Percentiles rank a stretch among this genome's conserved stretches.
Conservation (phyloP, 2,329 filamentous ascomycete species). For the Elsinoe fawcettii region DNA sequence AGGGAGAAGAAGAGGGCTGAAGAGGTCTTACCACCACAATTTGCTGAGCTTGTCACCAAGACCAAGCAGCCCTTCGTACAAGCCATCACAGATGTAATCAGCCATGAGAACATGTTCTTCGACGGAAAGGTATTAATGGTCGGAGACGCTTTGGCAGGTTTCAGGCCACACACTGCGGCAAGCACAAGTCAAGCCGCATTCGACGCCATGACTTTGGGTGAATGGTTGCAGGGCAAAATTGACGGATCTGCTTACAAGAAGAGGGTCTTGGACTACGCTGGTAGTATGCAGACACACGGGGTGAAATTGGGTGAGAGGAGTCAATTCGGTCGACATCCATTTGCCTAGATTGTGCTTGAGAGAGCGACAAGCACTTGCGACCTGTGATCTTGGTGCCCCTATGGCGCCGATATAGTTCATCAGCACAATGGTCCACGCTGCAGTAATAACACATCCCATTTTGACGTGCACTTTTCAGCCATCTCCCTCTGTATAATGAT, state of each 20-base stretch:
- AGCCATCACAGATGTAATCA: constrained; percentile 38
- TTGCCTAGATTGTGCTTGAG: constrained; percentile 16
- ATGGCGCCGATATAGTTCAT: too few species aligned
- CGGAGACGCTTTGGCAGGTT: constrained; percentile 41
- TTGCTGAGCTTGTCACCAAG: constrained; percentile 35
- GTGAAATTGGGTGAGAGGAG: constrained; percentile 35
- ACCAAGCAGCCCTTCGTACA: constrained; percentile 40
- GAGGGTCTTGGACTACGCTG: constrained; percentile 32
- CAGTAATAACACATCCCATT: too few species aligned
- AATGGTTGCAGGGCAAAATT: constrained; percentile 34
- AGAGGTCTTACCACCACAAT: constrained; percentile 33
- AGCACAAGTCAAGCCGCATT: constrained; percentile 43
- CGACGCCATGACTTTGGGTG: constrained; percentile 36
- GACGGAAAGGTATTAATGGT: constrained; percentile 39
- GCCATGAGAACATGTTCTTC: constrained; percentile 32
- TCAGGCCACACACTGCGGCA: constrained; percentile 41
- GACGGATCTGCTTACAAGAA: constrained; percentile 31
- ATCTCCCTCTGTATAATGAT: too few species aligned
- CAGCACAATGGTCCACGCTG: too few species aligned
- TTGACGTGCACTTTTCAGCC: too few species aligned
- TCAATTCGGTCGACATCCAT: constrained; percentile 33
- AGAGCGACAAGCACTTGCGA: too few species aligned
- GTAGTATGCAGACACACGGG: constrained; percentile 32
- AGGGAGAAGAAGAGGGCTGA: constrained; percentile 30
- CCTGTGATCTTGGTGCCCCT: too few species aligned